A percentile compares a stretch with the other conserved stretches of the same genome.
Evolutionary conservation across 1,284 basidiomycete species (phyloP).

Genomic region (Fomitiporia mediterranea): DNA sequence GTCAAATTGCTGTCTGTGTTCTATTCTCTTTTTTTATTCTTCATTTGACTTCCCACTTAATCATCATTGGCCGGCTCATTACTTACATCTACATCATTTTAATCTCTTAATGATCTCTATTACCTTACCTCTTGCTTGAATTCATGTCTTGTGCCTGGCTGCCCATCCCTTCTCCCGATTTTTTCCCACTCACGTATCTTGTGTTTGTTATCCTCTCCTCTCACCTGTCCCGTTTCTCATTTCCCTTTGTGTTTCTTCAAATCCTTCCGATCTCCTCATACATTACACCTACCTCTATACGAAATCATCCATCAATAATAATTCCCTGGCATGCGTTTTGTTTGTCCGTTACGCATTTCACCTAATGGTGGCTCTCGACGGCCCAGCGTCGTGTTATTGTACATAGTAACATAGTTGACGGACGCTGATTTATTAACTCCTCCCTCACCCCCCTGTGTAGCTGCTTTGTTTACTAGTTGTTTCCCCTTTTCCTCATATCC

Average conservation of each 20-base stretch:
- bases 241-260: background rate
- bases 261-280: background rate
- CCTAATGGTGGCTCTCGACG: background rate
- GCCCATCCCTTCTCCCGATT: background rate
- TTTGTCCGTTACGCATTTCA: background rate
- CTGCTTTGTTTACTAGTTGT: background rate
- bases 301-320: background rate
- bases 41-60: background rate
- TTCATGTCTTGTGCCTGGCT: slow-evolving; percentile 10
- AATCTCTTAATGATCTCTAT: background rate
- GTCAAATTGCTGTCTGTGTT: slow-evolving; percentile 7
- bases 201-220: background rate
- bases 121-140: slow-evolving; percentile 1
- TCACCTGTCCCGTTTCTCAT: background rate
- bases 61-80: background rate
- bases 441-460: no score
- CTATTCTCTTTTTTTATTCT: background rate
- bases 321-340: background rate
- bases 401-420: background rate
- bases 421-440: slow-evolving; percentile 1
- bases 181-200: slow-evolving; percentile 3
- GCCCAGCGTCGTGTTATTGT: slow-evolving; percentile 8
- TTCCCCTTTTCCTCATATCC: background rate
- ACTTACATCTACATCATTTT: background rate
- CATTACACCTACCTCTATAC: background rate